Conservation (phyloP, 1,139 yeast genomes). For the Blastobotrys petasosporus region DNA sequence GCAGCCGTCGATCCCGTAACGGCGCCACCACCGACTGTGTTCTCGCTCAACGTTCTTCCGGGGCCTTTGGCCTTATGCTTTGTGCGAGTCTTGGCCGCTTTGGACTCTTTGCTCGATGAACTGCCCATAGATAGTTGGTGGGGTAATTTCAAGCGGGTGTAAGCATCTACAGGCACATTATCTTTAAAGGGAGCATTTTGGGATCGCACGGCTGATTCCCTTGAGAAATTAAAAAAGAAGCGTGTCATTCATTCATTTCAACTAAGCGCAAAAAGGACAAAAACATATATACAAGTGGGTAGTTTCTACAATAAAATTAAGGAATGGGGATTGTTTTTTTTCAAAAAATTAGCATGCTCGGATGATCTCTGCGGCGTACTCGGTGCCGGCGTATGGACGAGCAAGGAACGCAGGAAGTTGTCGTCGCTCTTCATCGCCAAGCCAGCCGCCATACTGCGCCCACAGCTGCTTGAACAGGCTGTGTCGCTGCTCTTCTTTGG, state of each 20-base stretch:
- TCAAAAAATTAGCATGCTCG: not conserved
- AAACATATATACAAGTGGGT: not conserved
- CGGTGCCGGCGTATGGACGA: constrained; percentile 7
- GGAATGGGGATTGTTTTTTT: not conserved
- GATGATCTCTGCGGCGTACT: constrained; percentile 8
- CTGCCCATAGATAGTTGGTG: constrained; percentile 6
- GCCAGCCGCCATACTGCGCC: not conserved
- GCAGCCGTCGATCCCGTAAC: not conserved
- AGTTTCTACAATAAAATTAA: not conserved
- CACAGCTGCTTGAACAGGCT: constrained; percentile 15
- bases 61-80: not conserved
- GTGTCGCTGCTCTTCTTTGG: constrained; percentile 25
- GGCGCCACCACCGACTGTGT: not conserved
- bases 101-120: constrained; percentile 1
- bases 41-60: not conserved
- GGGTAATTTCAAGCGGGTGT: too few species aligned
- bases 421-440: not conserved
- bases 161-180: too few species aligned
- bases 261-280: too few species aligned
- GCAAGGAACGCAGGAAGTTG: constrained; percentile 4
- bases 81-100: not conserved
- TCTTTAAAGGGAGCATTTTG: too few species aligned
- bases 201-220: too few species aligned
- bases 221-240: too few species aligned
- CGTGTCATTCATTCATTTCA: too few species aligned